phyloP scores from a whole-genome alignment of 177 flowering plant genomes.

The Telopea speciosissima region DNA sequence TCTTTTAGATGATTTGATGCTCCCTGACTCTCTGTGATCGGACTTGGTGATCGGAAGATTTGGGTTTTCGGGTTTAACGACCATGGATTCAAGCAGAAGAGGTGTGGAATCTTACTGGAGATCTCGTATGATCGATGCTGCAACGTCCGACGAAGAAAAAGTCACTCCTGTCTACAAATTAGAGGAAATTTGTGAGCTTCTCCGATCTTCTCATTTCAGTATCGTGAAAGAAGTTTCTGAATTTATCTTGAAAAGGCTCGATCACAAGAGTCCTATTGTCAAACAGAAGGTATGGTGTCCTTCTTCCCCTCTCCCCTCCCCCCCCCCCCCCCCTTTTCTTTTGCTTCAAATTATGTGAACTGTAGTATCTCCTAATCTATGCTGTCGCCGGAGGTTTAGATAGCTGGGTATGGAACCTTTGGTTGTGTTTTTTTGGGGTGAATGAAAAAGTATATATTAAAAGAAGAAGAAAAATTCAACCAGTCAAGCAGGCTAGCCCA shows the following conservation, averaged over 20 bases:
- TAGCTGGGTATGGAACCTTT: slow-evolving; percentile 55
- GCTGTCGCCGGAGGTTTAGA: slow-evolving; percentile 46
- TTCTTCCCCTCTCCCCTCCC: neutral
- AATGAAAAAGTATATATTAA: too few relatives aligned
- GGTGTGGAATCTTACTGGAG: slow-evolving; percentile 99
- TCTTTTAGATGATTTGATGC: neutral
- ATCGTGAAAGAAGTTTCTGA: slow-evolving; percentile 88
- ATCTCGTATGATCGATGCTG: slow-evolving; percentile 78
- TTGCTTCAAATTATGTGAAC: neutral
- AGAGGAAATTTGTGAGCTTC: slow-evolving; percentile 88
- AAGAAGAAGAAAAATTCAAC: too few relatives aligned
- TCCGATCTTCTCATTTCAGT: slow-evolving; percentile 66
- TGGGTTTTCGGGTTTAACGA: neutral
- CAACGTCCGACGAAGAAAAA: slow-evolving; percentile 86
- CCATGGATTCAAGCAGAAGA: slow-evolving; percentile 86
- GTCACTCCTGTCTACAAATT: slow-evolving; percentile 90
- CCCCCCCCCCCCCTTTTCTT: neutral
- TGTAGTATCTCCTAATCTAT: neutral
- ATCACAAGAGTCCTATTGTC: slow-evolving; percentile 85
- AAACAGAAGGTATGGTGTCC: slow-evolving; percentile 72
- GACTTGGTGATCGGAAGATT: neutral
- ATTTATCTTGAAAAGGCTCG: slow-evolving; percentile 75
- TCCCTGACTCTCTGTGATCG: neutral
- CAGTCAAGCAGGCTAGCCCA: too few relatives aligned
- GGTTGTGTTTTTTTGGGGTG: too few relatives aligned